Percentiles rank a stretch among this genome's conserved stretches.
Conservation (phyloP, 2,329 filamentous ascomycete genomes). For the Mycosphaerelloides madeirae region DNA sequence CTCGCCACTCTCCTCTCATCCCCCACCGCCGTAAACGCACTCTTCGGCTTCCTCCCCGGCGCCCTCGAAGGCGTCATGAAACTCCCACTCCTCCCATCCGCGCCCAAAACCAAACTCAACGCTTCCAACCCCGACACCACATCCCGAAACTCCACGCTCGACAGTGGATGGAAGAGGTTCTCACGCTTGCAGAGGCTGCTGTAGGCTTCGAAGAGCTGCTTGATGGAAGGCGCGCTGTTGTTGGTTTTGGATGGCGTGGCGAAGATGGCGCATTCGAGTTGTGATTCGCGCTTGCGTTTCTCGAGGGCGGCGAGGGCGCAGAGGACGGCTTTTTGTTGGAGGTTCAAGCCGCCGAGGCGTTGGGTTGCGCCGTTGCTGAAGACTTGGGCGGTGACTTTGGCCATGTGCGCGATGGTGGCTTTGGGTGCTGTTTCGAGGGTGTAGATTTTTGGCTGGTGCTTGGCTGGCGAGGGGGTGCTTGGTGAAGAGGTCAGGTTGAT, state of each 20-base stretch:
- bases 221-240: conserved; percentile 67
- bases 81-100: conserved; percentile 67
- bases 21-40: conserved; percentile 43
- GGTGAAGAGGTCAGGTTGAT: conserved; percentile 63
- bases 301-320: conserved; percentile 87
- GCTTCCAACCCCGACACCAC: conserved; percentile 87
- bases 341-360: conserved; percentile 78
- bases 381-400: conserved; percentile 80
- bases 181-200: conserved; percentile 76
- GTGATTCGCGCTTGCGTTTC: conserved; percentile 57
- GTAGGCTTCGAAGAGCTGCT: conserved; percentile 79
- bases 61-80: conserved; percentile 64
- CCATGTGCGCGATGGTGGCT: conserved; percentile 84
- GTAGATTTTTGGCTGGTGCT: conserved; percentile 38
- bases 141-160: conserved; percentile 88
- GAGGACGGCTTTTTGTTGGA: conserved; percentile 93
- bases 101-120: conserved; percentile 67
- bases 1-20: conserved; percentile 56
- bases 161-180: conserved; percentile 83
- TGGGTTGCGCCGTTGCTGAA: conserved; percentile 87
- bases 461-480: conserved; percentile 39
- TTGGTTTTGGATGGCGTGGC: conserved; percentile 40
- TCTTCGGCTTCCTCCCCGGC: conserved; percentile 59
- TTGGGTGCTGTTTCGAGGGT: conserved; percentile 78
- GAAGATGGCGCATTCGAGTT: conserved; percentile 27